Evolutionary conservation across 108 stramenopile genomes (phyloP), one percentile per base, ranked within the genome.

Genomic region (Discostella stelligeroides): DNA sequence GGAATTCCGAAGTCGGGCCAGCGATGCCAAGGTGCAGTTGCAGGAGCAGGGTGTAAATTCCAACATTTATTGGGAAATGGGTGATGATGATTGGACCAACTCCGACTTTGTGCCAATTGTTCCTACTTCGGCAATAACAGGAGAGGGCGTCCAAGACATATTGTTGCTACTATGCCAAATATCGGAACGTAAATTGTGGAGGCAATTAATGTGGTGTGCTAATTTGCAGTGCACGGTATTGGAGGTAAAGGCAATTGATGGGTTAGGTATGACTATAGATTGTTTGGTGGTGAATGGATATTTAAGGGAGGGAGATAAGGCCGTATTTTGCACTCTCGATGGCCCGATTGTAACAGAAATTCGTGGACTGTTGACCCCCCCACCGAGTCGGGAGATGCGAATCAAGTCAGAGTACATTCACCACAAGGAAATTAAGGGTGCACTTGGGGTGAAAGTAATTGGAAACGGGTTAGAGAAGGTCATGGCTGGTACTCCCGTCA

Each of bases 31-130:
- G 72, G 55, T 91, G 29, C 95, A 96, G 75, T 75, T 98, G 54
- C 84, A 88, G 49, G 94, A 95, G 72, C 92, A 96, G 79, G 97
- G 98, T 29, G 95, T 99, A 46, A 99, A 99, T 91, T 97, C 97
- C 18, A 95, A 97, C 72, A 74, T 99, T 27, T 99, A 99, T 82
- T 99, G 98, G 97, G 97, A 99, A 71, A 98, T 98, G 97, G 96
- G 97, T 37, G 95, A 95, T 30, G 95, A 92, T 54, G 94, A 94
- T 76, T 92, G 91, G 90, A 66, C 67, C 58, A 93, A 88, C 64
- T 89, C 91, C 29, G 95, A 96, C 68, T 96, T 93, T 63, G 90
- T 97, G 64, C 93, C 97, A 2, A 77, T 99, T 29, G 97, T 98
- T 20, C 99, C 99, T 15, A 99, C 99, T 4, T 96, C 95, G 59